Evolutionary conservation across 192 early-diverging fungal species (phyloP), one percentile per base, ranked within the genome.

Genomic region (Irineochytrium annulatum): DNA sequence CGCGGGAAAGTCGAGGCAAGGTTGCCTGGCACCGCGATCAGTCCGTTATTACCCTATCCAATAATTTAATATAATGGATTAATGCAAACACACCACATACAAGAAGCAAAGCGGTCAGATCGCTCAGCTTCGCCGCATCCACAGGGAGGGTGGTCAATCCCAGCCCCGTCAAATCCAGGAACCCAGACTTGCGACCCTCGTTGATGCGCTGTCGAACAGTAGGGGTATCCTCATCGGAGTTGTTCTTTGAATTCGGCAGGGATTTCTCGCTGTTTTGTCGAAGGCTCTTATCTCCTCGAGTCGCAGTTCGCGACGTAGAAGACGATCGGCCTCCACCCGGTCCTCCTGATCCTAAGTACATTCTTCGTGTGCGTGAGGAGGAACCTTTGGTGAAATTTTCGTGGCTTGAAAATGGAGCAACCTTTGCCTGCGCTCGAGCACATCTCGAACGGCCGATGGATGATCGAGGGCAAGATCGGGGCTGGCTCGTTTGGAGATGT

Each of bases 401-500:
- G n/a, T n/a, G n/a, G n/a, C n/a, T n/a, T n/a, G n/a, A n/a, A n/a
- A n/a, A n/a, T n/a, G n/a, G n/a, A n/a, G n/a, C n/a, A n/a, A n/a
- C n/a, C n/a, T n/a, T n/a, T n/a, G n/a, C 43, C 79, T 74, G 45
- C 63, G 65, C 2, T 78, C 64, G 3, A 80, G 73, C 11, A 74
- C 43, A 1, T 61, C 20, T 41, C 8, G 52, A 55, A 67, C 45
- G 65, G 65, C 17, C 57, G 65, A 35, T 66, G 69, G 60, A 32
- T 52, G 27, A 43, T 70, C 14, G 49, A 52, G 35, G 76, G 62
- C 13, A 62, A 70, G 60, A 71, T 77, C 54, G 76, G 76, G 16
- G 45, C 59, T 29, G 76, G 76, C 3, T 66, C 62, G 13, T 77
- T 77, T 62, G 76, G 76, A 33, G 63, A 77, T 31, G 71, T 77